A percentile compares a stretch with the other conserved stretches of the same genome.
phyloP scores from a whole-genome alignment of 257 asterid genomes.

The Lycium barbarum region DNA sequence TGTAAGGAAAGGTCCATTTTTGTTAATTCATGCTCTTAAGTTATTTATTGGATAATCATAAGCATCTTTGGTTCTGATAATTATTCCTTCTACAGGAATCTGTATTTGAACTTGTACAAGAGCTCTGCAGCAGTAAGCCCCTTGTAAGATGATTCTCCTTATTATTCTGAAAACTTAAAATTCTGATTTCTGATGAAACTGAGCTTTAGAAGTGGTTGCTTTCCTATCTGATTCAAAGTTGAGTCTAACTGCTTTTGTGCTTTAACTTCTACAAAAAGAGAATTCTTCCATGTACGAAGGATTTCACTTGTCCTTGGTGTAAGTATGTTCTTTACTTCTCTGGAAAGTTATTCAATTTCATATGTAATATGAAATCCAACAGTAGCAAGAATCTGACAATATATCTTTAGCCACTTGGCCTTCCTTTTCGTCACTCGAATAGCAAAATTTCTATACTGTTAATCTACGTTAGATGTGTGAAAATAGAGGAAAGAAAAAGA shows the following conservation, averaged over 20 bases:
- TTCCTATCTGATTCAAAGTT: constrained; percentile 9
- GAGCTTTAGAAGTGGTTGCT: constrained; percentile 4
- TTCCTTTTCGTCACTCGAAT: neutral
- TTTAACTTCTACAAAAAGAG: constrained; percentile 43
- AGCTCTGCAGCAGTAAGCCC: constrained; percentile 61
- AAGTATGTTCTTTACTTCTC: constrained; percentile 33
- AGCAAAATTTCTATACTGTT: neutral
- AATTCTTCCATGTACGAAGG: constrained; percentile 47
- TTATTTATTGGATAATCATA: neutral
- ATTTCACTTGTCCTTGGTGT: constrained; percentile 49
- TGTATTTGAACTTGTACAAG: constrained; percentile 70
- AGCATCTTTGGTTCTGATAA: constrained; percentile 11
- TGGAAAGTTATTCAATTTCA: neutral
- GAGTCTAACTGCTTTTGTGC: constrained; percentile 37
- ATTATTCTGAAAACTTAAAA: constrained; percentile 24
- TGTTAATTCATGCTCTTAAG: constrained; percentile 23
- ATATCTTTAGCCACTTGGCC: neutral
- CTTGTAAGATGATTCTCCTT: constrained; percentile 54
- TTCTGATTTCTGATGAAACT: constrained; percentile 23
- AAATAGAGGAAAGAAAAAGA: neutral
- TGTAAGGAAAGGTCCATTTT: constrained; percentile 45
- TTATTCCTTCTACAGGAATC: constrained; percentile 53
- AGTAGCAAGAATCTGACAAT: neutral
- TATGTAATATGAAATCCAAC: neutral
- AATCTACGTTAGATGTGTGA: neutral